phyloP scores from a whole-genome alignment of 2,329 filamentous ascomycete species.

The Pseudocercospora ulei region DNA sequence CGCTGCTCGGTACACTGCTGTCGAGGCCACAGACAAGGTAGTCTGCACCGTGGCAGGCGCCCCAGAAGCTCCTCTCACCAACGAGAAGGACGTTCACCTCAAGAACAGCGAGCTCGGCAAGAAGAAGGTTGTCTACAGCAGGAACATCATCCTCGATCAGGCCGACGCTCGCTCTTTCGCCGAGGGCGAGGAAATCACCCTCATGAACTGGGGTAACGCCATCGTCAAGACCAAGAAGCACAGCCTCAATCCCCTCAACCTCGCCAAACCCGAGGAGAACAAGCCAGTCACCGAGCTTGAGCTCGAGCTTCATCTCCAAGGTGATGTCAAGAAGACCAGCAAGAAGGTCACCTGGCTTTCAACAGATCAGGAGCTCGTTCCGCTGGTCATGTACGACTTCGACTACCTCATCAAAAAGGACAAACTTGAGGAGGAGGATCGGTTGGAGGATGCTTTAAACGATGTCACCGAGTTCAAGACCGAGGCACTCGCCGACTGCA shows the following conservation, averaged over 20 bases:
- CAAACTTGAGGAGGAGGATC: slow-evolving; percentile 78
- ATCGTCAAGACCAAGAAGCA: slow-evolving; percentile 53
- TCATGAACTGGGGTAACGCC: slow-evolving; percentile 95
- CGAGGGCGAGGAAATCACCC: slow-evolving; percentile 79
- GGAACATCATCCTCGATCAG: slow-evolving; percentile 71
- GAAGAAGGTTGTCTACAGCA: slow-evolving; percentile 75
- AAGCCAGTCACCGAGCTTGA: slow-evolving; percentile 57
- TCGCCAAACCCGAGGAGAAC: slow-evolving; percentile 45
- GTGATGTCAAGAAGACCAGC: slow-evolving; percentile 87
- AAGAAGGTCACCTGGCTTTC: slow-evolving; percentile 97
- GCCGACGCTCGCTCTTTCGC: slow-evolving; percentile 73
- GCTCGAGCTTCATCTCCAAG: slow-evolving; percentile 78
- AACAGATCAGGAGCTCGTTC: slow-evolving; percentile 63
- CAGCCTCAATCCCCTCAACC: slow-evolving; percentile 43
- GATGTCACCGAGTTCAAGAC: slow-evolving; percentile 64
- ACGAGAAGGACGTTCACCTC: slow-evolving; percentile 75
- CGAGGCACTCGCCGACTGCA: slow-evolving; percentile 68
- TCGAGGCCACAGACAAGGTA: slow-evolving; percentile 61
- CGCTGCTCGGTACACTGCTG: slow-evolving; percentile 43
- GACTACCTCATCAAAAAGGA: slow-evolving; percentile 95
- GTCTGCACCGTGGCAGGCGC: slow-evolving; percentile 30
- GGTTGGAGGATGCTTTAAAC: slow-evolving; percentile 74
- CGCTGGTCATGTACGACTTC: slow-evolving; percentile 83
- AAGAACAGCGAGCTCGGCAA: slow-evolving; percentile 79
- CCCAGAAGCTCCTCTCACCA: slow-evolving; percentile 43